Evolutionary conservation across 306 rosid species (phyloP), one percentile per base, ranked within the genome.

Genomic region (Rubus idaeus): DNA sequence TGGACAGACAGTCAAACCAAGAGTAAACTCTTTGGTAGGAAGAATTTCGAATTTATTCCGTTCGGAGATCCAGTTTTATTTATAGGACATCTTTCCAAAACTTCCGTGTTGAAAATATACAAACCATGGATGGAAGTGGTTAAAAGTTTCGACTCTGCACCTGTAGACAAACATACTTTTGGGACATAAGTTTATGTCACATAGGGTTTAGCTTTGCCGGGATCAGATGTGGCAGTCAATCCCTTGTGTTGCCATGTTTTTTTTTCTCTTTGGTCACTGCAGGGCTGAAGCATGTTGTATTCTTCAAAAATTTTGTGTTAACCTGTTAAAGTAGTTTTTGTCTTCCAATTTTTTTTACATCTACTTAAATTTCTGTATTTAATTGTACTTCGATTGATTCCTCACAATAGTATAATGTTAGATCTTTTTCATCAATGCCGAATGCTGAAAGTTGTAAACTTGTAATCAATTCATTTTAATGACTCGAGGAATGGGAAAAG

Each of bases 101-200:
- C 75, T 80, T 84, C 90, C 8, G 70, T 91, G 46, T 91, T 96
- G 85, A 81, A 90, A 76, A 75, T 96, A 73, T 96, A 96, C 82
- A 96, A 89, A 85, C 96, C 96, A 5, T 96, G 99, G 99, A 76
- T 86, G 76, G 94, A 91, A 82, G 99, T 96, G 71, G 91, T 88
- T 65, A 91, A 82, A 77, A 87, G 85, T 75, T 86, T 96, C 49
- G 96, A 91, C 74, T 82, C 92, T 51, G 75, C 78, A 80, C 99
- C 99, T 10, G 90, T 96, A 65, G 96, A 96, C 93, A 91, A 87
- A 89, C 98, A 96, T 85, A 83, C 90, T 67, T 96, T 68, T 65
- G 99, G 99, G 77, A 77, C 98, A 46, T 96, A 80, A 68, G 74
- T 37, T 13, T 74, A 58, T 52, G 35, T 68, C 70, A 44, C 68